Conservation (phyloP, 2,329 filamentous ascomycete species). For the Neofusicoccum cordaticola region DNA sequence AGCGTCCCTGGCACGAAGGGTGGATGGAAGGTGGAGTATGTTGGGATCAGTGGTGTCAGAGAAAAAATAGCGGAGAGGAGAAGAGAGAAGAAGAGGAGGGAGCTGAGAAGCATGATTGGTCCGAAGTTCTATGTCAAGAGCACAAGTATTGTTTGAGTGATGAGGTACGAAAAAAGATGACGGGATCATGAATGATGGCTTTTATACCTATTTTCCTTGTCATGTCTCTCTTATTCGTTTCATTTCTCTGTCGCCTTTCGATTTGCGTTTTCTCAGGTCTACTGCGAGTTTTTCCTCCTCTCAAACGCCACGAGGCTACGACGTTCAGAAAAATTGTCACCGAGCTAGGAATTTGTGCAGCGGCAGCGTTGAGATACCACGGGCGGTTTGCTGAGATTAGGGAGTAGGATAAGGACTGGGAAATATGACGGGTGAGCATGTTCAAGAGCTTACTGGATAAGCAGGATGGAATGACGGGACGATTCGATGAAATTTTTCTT, state of each 20-base stretch:
- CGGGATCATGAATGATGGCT: slow-evolving; percentile 7
- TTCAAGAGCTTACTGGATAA: not conserved
- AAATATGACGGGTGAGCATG: not conserved
- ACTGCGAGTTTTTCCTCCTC: not conserved
- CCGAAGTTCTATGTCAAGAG: slow-evolving; percentile 7
- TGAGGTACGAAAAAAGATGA: slow-evolving; percentile 2
- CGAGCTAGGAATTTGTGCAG: not conserved
- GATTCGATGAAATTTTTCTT: not conserved
- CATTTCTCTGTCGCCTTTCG: not conserved
- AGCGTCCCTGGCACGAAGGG: slow-evolving; percentile 19
- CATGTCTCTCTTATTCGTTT: not conserved
- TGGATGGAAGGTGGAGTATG: slow-evolving; percentile 47
- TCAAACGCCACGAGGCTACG: not conserved
- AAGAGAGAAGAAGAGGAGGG: slow-evolving; percentile 52
- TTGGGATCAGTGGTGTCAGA: slow-evolving; percentile 50
- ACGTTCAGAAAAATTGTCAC: not conserved
- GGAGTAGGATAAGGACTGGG: not conserved
- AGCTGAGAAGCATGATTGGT: slow-evolving; percentile 53
- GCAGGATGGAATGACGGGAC: not conserved
- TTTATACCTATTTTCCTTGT: not conserved
- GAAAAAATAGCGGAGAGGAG: slow-evolving; percentile 46
- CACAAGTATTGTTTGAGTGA: slow-evolving; percentile 5
- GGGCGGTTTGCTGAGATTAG: not conserved
- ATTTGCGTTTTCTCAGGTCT: not conserved
- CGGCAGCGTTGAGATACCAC: not conserved